Evolutionary conservation across 495 filamentous ascomycete species (phyloP), one percentile per base, ranked within the genome.

Genomic region (Hypoxylon fuscum): DNA sequence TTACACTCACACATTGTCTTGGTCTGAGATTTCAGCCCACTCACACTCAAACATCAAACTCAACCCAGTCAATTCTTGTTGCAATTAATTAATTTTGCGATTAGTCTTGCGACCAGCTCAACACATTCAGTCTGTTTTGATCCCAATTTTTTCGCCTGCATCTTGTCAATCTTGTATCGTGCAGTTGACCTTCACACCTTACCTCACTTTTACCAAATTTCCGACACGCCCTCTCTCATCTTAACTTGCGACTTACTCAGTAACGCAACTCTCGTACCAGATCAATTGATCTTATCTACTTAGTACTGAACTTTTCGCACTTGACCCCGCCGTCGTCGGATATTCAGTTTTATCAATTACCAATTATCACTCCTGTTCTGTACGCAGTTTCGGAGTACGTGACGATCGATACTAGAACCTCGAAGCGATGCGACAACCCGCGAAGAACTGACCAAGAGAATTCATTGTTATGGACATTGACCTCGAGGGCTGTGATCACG

Each of bases 391-490:
- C 23, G 62, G 62, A 60, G 32, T 52, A 56, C 18, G 7, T 37
- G 20, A 45, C 40, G 45, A 60, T 57, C n/a, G n/a, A 43, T 56
- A n/a, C n/a, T n/a, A n/a, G n/a, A 31, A 52, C 20, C 34, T 57
- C 46, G n/a, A 48, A 42, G 52, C 34, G 41, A 61, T 57, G 63
- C 63, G 63, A 66, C 57, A 11, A 66, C 41, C 40, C 34, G 34
- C 23, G 21, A 47, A 29, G 18, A 27, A 59, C 41, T 66, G 29
- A 51, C 40, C 15, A 60, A 56, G 40, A 66, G 32, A 44, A 56
- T 60, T 27, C 56, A 45, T 66, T n/a, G n/a, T 66, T 55, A 60
- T 45, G 62, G 62, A 60, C 55, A 60, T 56, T 66, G 51, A 42
- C 44, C 18, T 62, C 45, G 52, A 45, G 50, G 38, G 14, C 34